Percentiles rank a stretch among this genome's conserved stretches.
These are phyloP conservation scores for Hyphopichia buzzinii DNA, from an alignment of 1,139 yeast species.

Conservation along the genomic window DNA sequence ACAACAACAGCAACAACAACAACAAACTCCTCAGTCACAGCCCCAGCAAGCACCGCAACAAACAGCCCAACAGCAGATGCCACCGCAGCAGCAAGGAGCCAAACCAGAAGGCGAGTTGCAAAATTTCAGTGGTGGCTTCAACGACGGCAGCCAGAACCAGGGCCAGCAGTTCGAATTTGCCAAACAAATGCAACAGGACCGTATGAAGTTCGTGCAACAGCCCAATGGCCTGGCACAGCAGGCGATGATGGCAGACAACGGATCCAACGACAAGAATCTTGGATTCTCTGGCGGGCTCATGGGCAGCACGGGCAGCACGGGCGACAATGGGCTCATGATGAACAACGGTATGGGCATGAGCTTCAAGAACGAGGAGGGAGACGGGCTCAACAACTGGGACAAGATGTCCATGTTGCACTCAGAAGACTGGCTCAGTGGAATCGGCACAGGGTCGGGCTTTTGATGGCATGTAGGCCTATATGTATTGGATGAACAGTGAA, in stretches of 20 bases:
- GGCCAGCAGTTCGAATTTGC: slow-evolving; percentile 4
- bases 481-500: too few relatives aligned
- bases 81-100: slow-evolving; percentile 2
- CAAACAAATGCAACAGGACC: slow-evolving; percentile 13
- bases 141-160: slow-evolving; percentile 1
- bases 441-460: slow-evolving; percentile 40
- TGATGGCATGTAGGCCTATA: too few relatives aligned
- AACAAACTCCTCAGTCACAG: slow-evolving; percentile 2
- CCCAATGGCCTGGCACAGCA: slow-evolving; percentile 6
- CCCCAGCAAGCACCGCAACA: slow-evolving; percentile 8
- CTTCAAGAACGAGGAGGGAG: slow-evolving; percentile 1
- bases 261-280: not conserved
- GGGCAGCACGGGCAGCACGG: not conserved
- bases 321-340: not conserved
- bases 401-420: slow-evolving; percentile 8
- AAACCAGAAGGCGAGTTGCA: not conserved
- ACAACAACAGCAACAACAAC: slow-evolving; percentile 7
- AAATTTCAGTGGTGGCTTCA: not conserved
- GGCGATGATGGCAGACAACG: not conserved
- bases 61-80: slow-evolving; percentile 2
- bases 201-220: slow-evolving; percentile 14
- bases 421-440: slow-evolving; percentile 35
- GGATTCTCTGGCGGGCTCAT: not conserved
- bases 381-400: slow-evolving; percentile 3
- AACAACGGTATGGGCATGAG: not conserved